These are phyloP conservation scores for Ilyonectria sp. DNA, from an alignment of 2,329 filamentous ascomycete species.

Conservation along the genomic window DNA sequence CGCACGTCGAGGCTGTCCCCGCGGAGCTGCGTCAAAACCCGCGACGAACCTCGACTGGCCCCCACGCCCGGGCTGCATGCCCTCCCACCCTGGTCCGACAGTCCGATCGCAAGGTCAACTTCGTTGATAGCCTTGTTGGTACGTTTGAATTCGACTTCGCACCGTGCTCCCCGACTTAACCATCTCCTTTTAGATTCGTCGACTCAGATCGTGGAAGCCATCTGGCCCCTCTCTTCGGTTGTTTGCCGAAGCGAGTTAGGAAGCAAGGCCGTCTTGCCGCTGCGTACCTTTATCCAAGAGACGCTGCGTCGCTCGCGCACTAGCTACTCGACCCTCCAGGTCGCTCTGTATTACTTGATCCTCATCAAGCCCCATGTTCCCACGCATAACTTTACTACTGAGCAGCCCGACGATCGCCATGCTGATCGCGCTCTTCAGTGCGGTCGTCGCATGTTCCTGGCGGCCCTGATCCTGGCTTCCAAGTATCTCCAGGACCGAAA, in stretches of 20 bases:
- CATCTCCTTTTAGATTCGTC: conserved; percentile 82
- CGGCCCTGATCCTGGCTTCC: conserved; percentile 93
- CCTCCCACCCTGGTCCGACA: conserved; percentile 87
- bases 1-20: conserved; percentile 64
- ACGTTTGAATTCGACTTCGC: conserved; percentile 66
- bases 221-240: conserved; percentile 93
- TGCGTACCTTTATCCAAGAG: conserved; percentile 98
- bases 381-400: conserved; percentile 86
- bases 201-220: conserved; percentile 95
- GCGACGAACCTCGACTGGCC: conserved; percentile 69
- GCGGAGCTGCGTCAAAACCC: conserved; percentile 77
- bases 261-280: conserved; percentile 84
- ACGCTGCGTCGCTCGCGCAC: conserved; percentile 94
- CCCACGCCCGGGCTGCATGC: conserved; percentile 70
- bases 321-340: conserved; percentile 97
- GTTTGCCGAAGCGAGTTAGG: conserved; percentile 81
- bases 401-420: conserved; percentile 82
- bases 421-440: conserved; percentile 89
- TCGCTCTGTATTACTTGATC: conserved; percentile 95
- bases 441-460: conserved; percentile 96
- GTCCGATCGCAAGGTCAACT: conserved; percentile 92
- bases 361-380: conserved; percentile 94
- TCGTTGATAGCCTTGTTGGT: conserved; percentile 98
- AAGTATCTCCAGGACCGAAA: conserved; percentile 99
- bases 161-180: conserved; percentile 52